Base-by-base conservation (phyloP, 495 filamentous ascomycete genomes). In the Astrothelium macrocarpum region DNA sequence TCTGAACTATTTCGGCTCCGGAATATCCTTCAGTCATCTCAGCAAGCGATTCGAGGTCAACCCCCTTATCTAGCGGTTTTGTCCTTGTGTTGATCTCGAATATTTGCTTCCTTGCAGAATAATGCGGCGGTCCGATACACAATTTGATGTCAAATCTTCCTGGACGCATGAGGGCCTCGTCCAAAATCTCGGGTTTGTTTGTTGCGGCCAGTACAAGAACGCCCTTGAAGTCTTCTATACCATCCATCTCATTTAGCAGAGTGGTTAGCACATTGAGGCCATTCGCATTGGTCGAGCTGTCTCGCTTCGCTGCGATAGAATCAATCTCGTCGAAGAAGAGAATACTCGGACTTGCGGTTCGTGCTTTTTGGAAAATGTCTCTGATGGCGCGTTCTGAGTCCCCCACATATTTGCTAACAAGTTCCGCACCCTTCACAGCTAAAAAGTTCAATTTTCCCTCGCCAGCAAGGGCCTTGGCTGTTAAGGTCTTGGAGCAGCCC, bases 261-360 rank as follows among this genome's bases (percentile, higher is more conserved):
- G 94, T 95, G 2, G 93, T 95, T 1, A 98, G 79, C 16, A 96
- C 88, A 74, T 96, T 94, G 25, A 96, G 79, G 7, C 83, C 80
- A 31, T 75, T 79, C 28, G 59, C 63, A 39, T 42, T 18, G 25
- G 75, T 71, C 2, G 75, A 77, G 26, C 81, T 77, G 16, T 78
- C 75, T 32, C 74, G 82, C 65, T 85, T 84, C 11, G 86, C 84
- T n/a, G 85, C 91, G 63, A 98, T 91, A 4, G 91, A 86, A 77
- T 98, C 94, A 69, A 98, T 95, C 73, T 98, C 94, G 73, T 98
- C 94, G 70, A 98, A 97, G 79, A 98, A 98, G 64, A 98, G 91
- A 72, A 98, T 93, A 72, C 88, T 90, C 2, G 94, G 94, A 61
- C 85, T 85, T 28, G 92, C 94, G 43, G 88, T 86, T 49, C 90